Percentiles rank a stretch among this genome's conserved stretches.
Conservation (phyloP, 139 green algal species). For the Volvox africanus region DNA sequence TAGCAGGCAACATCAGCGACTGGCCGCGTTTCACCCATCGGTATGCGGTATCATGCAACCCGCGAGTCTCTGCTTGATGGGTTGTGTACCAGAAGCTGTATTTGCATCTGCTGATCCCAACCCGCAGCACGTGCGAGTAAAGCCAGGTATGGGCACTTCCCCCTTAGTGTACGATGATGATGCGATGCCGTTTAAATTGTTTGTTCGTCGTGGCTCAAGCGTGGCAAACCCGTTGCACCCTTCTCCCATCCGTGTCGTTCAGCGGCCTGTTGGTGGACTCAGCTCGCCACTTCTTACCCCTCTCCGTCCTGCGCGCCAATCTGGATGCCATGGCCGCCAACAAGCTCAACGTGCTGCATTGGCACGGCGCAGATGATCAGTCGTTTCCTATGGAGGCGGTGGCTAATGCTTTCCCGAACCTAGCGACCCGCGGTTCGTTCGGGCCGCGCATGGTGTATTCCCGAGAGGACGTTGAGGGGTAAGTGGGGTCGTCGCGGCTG, state of each 20-base stretch:
- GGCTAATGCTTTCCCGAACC: background rate
- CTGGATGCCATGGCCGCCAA: conserved; percentile 72
- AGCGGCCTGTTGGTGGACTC: conserved; percentile 75
- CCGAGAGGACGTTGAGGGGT: conserved; percentile 19
- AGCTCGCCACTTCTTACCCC: conserved; percentile 71
- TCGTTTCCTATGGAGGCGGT: conserved; percentile 6
- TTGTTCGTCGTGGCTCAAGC: background rate
- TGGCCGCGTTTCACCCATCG: conserved; percentile 64
- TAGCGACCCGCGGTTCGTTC: conserved; percentile 3
- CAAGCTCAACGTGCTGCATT: conserved; percentile 80
- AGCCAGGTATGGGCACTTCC: too few species aligned
- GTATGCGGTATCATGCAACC: background rate
- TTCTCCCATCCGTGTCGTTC: background rate
- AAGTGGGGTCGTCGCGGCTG: background rate
- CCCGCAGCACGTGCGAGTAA: too few species aligned
- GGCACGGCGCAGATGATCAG: conserved; percentile 73
- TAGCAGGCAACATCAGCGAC: conserved; percentile 55
- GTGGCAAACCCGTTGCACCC: background rate
- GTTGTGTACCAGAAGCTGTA: too few species aligned
- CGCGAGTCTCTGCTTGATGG: too few species aligned
- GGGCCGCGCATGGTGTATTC: conserved; percentile 24
- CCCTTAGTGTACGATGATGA: background rate
- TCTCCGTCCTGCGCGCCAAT: conserved; percentile 54
- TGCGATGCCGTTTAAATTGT: background rate
- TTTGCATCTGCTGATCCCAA: too few species aligned